Base-by-base conservation (phyloP, 495 filamentous ascomycete genomes). In the Xylaria sp. region DNA sequence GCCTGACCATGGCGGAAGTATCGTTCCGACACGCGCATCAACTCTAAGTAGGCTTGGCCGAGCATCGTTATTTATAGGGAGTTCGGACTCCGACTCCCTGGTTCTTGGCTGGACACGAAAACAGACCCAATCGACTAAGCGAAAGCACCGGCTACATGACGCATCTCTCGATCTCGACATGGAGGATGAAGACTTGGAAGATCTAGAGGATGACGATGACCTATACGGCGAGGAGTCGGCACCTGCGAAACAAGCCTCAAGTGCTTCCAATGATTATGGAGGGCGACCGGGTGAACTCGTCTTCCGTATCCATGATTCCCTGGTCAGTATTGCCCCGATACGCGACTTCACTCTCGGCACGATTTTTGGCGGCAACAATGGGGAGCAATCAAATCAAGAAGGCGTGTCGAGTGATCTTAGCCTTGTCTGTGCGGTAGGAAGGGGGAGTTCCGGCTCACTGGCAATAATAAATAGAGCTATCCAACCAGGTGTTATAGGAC, bases 31-130 rank as follows among this genome's bases (percentile, higher is more conserved):
- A 41, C 82, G 86, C 35, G 88, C 91, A n/a, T 90, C 92, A 5
- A 93, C 91, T 55, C 85, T 92, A 1, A 86, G 89, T 40, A 85
- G 85, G 40, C 78, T 98, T 15, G 89, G 89, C 1, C 85, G 88
- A 66, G 89, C 90, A n/a, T 88, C 84, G 62, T 75, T 98, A 43
- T 98, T 99, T 77, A 79, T 97, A 19, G 96, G 95, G 1, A 94
- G 92, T 73, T 92, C 95, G 77, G 88, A 91, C 63, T 87, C 89
- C n/a, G 92, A 97, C 74, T 96, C 96, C 0, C 73, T 93, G 8
- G 83, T 99, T 43, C 78, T 98, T 44, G 90, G 90, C 58, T 98
- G 94, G 92, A 88, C 88, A 50, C 87, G 88, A 31, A 90, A 76
- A 76, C 88, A 72, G 75, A 81, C 76, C 5, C 84, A 87, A 59